A percentile compares a stretch with the other conserved stretches of the same genome.
These are phyloP conservation scores for Tilletiaria anomala DNA, from an alignment of 1,284 basidiomycete species.

Conservation along the genomic window DNA sequence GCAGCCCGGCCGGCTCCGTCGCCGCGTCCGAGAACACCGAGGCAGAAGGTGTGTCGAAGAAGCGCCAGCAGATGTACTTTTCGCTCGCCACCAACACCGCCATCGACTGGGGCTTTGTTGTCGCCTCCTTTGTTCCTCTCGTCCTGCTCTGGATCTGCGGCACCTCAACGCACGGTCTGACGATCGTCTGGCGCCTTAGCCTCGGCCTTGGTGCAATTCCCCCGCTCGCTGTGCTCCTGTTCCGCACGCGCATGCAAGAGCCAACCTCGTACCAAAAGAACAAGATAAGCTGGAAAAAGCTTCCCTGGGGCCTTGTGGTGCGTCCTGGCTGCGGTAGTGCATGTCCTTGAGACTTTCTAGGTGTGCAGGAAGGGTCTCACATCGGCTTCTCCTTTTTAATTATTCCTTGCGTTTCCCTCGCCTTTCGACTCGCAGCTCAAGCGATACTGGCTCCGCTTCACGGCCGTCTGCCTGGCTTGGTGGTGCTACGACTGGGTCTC, in stretches of 20 bases:
- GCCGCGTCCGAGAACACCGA: constrained; percentile 81
- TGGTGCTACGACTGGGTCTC: constrained; percentile 62
- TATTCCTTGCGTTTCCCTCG: too few species aligned
- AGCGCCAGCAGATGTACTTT: constrained; percentile 70
- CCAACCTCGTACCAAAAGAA: constrained; percentile 52
- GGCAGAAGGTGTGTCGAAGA: constrained; percentile 53
- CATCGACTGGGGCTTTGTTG: constrained; percentile 74
- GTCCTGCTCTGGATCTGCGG: constrained; percentile 49
- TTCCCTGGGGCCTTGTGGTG: constrained; percentile 70
- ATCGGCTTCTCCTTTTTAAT: too few species aligned
- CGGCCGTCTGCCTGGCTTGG: constrained; percentile 61
- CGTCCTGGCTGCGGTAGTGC: too few species aligned
- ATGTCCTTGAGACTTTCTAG: too few species aligned
- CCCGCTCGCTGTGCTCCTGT: constrained; percentile 63
- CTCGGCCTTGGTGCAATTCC: constrained; percentile 76
- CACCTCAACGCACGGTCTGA: constrained; percentile 37
- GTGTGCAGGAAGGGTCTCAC: too few species aligned
- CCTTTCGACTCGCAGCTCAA: too few species aligned
- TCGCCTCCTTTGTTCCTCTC: constrained; percentile 67
- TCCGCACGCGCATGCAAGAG: constrained; percentile 73
- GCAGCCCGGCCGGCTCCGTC: constrained; percentile 81
- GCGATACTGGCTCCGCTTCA: constrained; percentile 59
- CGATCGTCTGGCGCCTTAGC: constrained; percentile 52
- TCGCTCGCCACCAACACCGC: constrained; percentile 62
- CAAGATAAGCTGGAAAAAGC: constrained; percentile 56